Conservation (phyloP, 306 rosid species). For the Medicago ruthenica region DNA sequence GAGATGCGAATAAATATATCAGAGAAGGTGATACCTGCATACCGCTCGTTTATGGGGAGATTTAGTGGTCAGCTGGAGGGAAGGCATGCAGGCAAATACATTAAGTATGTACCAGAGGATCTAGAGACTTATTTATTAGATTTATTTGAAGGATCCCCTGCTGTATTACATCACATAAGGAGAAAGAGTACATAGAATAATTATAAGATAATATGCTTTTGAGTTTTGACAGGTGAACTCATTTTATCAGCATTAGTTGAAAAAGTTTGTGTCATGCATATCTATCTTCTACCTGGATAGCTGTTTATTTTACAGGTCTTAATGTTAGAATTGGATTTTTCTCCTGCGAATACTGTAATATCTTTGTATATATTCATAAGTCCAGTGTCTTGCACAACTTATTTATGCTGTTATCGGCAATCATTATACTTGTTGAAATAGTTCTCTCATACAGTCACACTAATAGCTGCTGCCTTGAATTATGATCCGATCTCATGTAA, state of each 20-base stretch:
- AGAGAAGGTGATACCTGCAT: slow-evolving; percentile 94
- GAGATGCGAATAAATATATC: slow-evolving; percentile 86
- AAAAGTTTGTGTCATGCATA: slow-evolving; percentile 48
- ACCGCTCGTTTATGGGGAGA: slow-evolving; percentile 92
- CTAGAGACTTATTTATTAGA: slow-evolving; percentile 76
- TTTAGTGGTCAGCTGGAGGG: slow-evolving; percentile 87
- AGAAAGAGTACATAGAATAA: slow-evolving; percentile 74
- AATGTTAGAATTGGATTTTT: slow-evolving; percentile 56
- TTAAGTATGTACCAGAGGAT: slow-evolving; percentile 88
- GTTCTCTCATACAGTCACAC: slow-evolving; percentile 14
- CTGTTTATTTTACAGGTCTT: slow-evolving; percentile 60
- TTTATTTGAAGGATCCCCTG: slow-evolving; percentile 85
- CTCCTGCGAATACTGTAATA: slow-evolving; percentile 56
- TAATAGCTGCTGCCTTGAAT: slow-evolving; percentile 8
- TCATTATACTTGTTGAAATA: slow-evolving; percentile 34
- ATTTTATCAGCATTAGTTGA: slow-evolving; percentile 52
- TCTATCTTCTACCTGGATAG: slow-evolving; percentile 52
- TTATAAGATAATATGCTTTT: slow-evolving; percentile 43
- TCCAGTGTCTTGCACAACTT: slow-evolving; percentile 46
- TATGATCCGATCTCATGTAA: neutral
- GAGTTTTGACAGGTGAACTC: slow-evolving; percentile 58
- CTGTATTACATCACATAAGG: slow-evolving; percentile 76
- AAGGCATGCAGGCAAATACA: slow-evolving; percentile 80
- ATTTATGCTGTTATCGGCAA: slow-evolving; percentile 42
- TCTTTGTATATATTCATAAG: slow-evolving; percentile 52